Percentiles rank a stretch among this genome's conserved stretches.
phyloP scores from a whole-genome alignment of 192 early-diverging fungal genomes.

The Backusella tarrabulga region DNA sequence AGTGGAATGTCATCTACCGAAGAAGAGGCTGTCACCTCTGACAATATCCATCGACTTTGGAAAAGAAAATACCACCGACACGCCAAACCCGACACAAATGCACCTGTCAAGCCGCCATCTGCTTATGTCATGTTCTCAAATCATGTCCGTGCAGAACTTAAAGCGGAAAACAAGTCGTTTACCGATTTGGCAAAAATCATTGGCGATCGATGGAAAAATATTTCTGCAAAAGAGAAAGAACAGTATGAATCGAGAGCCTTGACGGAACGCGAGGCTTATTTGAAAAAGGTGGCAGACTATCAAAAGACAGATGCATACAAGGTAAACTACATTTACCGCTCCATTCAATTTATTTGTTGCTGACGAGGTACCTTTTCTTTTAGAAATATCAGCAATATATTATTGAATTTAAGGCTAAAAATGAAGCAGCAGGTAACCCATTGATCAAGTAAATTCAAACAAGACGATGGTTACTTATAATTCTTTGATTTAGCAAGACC shows the following conservation, averaged over 20 bases:
- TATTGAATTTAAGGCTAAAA: constrained; percentile 38
- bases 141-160: constrained; percentile 39
- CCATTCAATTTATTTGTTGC: background rate
- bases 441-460: background rate
- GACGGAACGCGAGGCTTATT: constrained; percentile 32
- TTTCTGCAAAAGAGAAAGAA: constrained; percentile 30
- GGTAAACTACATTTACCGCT: background rate
- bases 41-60: constrained; percentile 8
- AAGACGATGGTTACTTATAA: background rate
- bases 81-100: constrained; percentile 46
- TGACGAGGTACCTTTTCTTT: background rate
- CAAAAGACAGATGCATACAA: constrained; percentile 38
- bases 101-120: constrained; percentile 44
- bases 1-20: constrained; percentile 36
- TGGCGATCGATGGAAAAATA: constrained; percentile 46
- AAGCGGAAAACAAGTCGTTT: constrained; percentile 38
- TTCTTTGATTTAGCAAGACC: constrained; percentile 11
- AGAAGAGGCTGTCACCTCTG: constrained; percentile 26
- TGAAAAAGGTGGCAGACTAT: constrained; percentile 26
- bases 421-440: constrained; percentile 31
- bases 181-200: constrained; percentile 46
- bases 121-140: constrained; percentile 52
- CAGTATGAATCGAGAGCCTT: constrained; percentile 31
- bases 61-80: constrained; percentile 48
- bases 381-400: constrained; percentile 42